Conservation (phyloP, 1,139 yeast species). For the Yamadazyma blattariae region DNA sequence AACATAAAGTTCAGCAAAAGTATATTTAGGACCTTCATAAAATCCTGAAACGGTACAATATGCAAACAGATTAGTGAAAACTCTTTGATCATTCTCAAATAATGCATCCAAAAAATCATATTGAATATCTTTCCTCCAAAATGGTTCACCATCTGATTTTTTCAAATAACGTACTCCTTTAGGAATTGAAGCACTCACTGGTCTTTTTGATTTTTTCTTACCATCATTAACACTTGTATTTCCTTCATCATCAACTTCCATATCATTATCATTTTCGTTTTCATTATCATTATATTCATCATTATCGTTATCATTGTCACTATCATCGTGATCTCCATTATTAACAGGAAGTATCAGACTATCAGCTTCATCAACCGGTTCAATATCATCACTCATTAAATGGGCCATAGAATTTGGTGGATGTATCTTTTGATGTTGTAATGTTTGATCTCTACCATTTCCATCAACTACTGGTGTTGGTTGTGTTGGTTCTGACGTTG, state of each 20-base stretch:
- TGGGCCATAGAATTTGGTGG: constrained; percentile 2
- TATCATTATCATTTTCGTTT: constrained; percentile 12
- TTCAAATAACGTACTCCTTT: constrained; percentile 56
- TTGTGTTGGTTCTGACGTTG: not conserved
- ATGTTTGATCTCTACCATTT: not conserved
- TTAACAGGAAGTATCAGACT: not conserved
- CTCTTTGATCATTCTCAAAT: constrained; percentile 60
- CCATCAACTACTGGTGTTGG: not conserved
- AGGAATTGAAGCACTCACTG: constrained; percentile 18
- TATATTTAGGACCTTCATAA: constrained; percentile 47
- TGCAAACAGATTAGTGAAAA: constrained; percentile 63
- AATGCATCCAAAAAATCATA: constrained; percentile 69
- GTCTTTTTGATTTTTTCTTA: constrained; percentile 10
- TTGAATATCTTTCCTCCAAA: constrained; percentile 86
- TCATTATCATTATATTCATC: constrained; percentile 10
- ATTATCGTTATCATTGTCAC: constrained; percentile 7
- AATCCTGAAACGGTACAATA: constrained; percentile 32
- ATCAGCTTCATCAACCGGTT: not conserved
- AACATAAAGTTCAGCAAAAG: constrained; percentile 84
- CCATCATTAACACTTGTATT: constrained; percentile 2
- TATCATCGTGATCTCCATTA: constrained; percentile 4
- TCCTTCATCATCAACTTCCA: constrained; percentile 15
- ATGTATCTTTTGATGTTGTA: not conserved
- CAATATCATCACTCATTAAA: constrained; percentile 4
- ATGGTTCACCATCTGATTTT: constrained; percentile 89